Percentiles rank a stretch among this genome's conserved stretches.
These are phyloP conservation scores for Tremella fuciformis DNA, from an alignment of 768 basidiomycete genomes.

Conservation along the genomic window DNA sequence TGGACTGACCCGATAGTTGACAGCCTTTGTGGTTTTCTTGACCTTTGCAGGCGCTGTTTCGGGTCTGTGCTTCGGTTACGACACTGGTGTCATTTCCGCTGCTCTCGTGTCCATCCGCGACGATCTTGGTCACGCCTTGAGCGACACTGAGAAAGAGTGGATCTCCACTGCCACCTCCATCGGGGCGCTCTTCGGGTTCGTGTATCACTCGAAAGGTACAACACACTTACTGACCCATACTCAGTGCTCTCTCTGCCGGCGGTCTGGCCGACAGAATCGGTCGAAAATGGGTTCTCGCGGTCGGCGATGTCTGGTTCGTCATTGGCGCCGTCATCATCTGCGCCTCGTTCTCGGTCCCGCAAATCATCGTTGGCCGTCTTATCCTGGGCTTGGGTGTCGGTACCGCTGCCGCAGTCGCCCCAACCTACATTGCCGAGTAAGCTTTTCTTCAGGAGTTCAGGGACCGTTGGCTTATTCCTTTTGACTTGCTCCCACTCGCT, in stretches of 20 bases:
- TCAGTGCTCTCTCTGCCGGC: conserved; percentile 27
- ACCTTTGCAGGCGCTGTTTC: no score
- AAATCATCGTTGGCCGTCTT: conserved; percentile 35
- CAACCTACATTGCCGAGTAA: conserved; percentile 34
- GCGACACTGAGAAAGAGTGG: no score
- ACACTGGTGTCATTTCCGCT: no score
- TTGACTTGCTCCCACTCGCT: conserved; percentile 31
- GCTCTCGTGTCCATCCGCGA: no score
- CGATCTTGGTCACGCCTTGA: no score
- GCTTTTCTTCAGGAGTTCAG: no score
- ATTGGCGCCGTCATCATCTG: conserved; percentile 37
- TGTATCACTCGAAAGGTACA: conserved; percentile 27
- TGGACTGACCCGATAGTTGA: no score
- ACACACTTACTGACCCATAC: neutral
- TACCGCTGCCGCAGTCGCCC: conserved; percentile 32
- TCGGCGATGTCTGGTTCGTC: conserved; percentile 35
- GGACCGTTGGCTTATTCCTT: no score
- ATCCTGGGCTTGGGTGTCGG: conserved; percentile 39
- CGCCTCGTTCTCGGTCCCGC: conserved; percentile 27
- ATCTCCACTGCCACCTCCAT: no score
- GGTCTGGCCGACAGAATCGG: conserved; percentile 34
- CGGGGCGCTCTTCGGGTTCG: no score
- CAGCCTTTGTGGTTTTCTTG: no score
- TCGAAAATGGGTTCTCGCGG: conserved; percentile 40
- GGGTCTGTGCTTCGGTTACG: no score